Evolutionary conservation across 345 rosid genomes (phyloP), one percentile per base, ranked within the genome.

Genomic region (Mallotus nudiflorus): DNA sequence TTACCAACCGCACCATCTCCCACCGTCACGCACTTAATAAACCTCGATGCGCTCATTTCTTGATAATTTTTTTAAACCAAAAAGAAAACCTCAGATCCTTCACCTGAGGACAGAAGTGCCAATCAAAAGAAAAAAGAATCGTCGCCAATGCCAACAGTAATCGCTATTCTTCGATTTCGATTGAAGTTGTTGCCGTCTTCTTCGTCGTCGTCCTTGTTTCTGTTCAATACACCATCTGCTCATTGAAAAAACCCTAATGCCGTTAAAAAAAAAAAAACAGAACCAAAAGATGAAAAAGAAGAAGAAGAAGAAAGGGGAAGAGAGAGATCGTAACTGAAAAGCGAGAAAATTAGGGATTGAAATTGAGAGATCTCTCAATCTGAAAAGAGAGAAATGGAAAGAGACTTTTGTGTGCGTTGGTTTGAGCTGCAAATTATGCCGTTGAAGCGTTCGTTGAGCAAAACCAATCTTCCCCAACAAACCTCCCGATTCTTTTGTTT

Each of bases 401-500:
- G 14, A 16, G 31, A 25, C 8, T 59, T 33, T 35, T 59, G 19
- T 25, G 65, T 22, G 33, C 19, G 2, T 24, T 50, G 20, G 2
- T 27, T 40, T 66, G 70, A 75, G 85, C 89, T 86, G 81, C 78
- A 81, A 82, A 82, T 82, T 54, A 62, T 84, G 91, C 91, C 72
- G 88, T 84, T 85, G 97, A 91, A 88, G 81, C 84, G 89, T 87
- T 87, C 91, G 71, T 82, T 80, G 79, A 65, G 76, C 78, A 57
- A 81, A 82, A 80, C 75, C 70, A 77, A 63, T 80, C 84, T 78
- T 78, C 65, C 69, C 82, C 85, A 79, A 74, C 84, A 46, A 83
- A 83, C 59, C 69, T 70, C 58, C 75, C 71, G 40, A 62, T 72
- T 64, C 49, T 71, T 64, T 63, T 24, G 63, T 44, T 68, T 28